Conservation (phyloP, 352 stramenopile genomes). For the Pythium folliculosum region DNA sequence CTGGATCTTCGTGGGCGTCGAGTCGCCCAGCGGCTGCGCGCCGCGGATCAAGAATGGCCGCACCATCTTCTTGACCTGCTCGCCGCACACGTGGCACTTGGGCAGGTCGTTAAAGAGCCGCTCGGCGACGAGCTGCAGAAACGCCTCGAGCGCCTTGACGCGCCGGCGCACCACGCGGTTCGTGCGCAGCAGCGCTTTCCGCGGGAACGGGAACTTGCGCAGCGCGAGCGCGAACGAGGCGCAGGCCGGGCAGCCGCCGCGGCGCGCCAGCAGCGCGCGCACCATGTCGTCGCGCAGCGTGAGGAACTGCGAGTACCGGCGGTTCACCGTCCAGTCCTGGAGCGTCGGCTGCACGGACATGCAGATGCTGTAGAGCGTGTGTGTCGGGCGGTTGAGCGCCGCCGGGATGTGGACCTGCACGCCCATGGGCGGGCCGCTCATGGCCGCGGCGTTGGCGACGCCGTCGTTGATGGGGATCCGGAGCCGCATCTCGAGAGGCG, state of each 20-base stretch:
- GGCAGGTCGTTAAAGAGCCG: conserved; percentile 72
- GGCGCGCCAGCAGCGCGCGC: conserved; percentile 34
- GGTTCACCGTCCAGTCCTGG: conserved; percentile 86
- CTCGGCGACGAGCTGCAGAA: conserved; percentile 71
- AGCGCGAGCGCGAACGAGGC: conserved; percentile 64
- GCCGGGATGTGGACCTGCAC: conserved; percentile 84
- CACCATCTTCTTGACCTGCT: conserved; percentile 68
- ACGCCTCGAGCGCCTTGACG: conserved; percentile 67
- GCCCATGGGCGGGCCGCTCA: conserved; percentile 24
- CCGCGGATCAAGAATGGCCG: conserved; percentile 78
- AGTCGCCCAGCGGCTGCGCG: conserved; percentile 71
- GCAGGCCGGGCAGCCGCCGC: conserved; percentile 58
- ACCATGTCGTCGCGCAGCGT: conserved; percentile 74
- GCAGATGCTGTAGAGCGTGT: conserved; percentile 87
- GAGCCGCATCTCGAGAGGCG: conserved; percentile 13
- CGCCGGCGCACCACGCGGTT: conserved; percentile 73
- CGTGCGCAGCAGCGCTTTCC: conserved; percentile 65
- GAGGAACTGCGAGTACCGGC: conserved; percentile 86
- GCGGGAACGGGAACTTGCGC: conserved; percentile 63
- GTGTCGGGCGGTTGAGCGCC: conserved; percentile 77
- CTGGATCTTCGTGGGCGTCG: conserved; percentile 72
- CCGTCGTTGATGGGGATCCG: conserved; percentile 24
- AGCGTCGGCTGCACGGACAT: conserved; percentile 76
- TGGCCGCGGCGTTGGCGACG: conserved; percentile 14
- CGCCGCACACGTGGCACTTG: conserved; percentile 73